Evolutionary conservation across 345 rosid species (phyloP), one percentile per base, ranked within the genome.

Genomic region (Citrus reticulata): DNA sequence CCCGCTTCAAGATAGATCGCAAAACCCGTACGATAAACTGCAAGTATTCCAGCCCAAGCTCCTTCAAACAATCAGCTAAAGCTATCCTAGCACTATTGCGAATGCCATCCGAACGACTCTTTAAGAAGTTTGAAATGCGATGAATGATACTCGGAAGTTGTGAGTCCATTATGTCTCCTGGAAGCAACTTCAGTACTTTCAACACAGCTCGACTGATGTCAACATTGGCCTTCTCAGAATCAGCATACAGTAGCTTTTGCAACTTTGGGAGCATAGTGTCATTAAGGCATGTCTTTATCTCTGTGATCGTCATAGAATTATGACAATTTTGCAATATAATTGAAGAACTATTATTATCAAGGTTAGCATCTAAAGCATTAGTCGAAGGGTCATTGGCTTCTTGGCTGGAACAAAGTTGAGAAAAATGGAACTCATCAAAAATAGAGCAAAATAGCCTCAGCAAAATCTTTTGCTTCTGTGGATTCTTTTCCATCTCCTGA

Each of bases 111-210:
- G 84, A 39, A 66, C 92, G 97, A 70, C 76, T 91, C 91, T 92
- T 96, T 63, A 91, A 77, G 84, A 89, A 90, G 76, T 88, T 94
- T 59, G 93, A 86, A 49, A 91, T 82, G 60, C 87, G 91, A 77
- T 93, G 93, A 82, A 94, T 76, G 35, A 96, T 88, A 84, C 90
- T 87, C 9, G 97, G 91, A 79, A 94, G 90, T 77, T 91, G 94
- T 22, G 92, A 83, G 64, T 94, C 91, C 93, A 96, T 82, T 69
- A 83, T 85, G 69, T 91, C 97, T 65, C 83, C 90, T 0, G 97
- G 97, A 75, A 96, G 97, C 73, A 94, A 86, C 90, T 96, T 96
- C 51, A 96, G 85, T 72, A 96, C 87, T 90, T 96, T 96, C 81
- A 96, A 85, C 42, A 85, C 89, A 77, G 94, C 97, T 71, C 92